Evolutionary conservation across 129 eudicot species (phyloP).

Genomic region (Helianthus annuus): HanXRQr2.0-SUNRISE NC_035434.2:127982433-127982932

Average conservation of each 20-base stretch:
- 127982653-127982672: neutral
- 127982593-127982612: neutral
- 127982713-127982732: constrained; percentile 4
- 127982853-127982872: constrained; percentile 13
- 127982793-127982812: neutral
- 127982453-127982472: no score
- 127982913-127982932: neutral
- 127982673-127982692: neutral
- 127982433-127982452: no score
- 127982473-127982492: neutral
- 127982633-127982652: neutral
- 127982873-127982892: constrained; percentile 32
- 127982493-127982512: neutral
- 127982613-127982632: neutral
- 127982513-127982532: constrained; percentile 2
- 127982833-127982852: neutral
- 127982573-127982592: neutral
- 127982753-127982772: neutral
- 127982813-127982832: neutral
- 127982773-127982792: constrained; percentile 11
- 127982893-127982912: constrained; percentile 24
- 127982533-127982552: constrained; percentile 7
- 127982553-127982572: constrained; percentile 5
- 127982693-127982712: constrained; percentile 13
- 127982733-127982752: neutral